Percentiles rank a stretch among this genome's conserved stretches.
Conservation (phyloP, 306 rosid genomes). For the Hippophae rhamnoides region DNA sequence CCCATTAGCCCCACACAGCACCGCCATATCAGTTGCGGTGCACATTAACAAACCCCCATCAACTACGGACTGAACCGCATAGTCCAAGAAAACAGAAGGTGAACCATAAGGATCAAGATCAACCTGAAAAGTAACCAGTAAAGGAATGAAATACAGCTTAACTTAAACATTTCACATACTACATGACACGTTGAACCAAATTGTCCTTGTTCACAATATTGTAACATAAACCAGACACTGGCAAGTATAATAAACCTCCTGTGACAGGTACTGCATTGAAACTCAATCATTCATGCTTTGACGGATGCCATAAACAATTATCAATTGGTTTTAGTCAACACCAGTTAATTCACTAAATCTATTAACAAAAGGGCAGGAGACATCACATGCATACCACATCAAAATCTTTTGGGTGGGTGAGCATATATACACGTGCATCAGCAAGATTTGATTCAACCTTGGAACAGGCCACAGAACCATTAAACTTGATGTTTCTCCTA, state of each 20-base stretch:
- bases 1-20: conserved; percentile 94
- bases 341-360: too few species aligned
- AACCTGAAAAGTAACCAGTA: conserved; percentile 44
- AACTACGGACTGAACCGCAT: conserved; percentile 88
- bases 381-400: conserved; percentile 62
- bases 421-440: conserved; percentile 95
- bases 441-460: conserved; percentile 93
- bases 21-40: conserved; percentile 98
- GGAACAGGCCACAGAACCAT: conserved; percentile 75
- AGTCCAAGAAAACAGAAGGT: conserved; percentile 91
- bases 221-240: background rate
- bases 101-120: conserved; percentile 99
- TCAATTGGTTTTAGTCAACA: too few species aligned
- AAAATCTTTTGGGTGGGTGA: conserved; percentile 83
- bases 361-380: conserved; percentile 2
- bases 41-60: conserved; percentile 99
- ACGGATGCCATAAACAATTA: background rate
- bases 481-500: conserved; percentile 88
- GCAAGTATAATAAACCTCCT: background rate
- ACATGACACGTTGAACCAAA: background rate
- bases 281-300: background rate
- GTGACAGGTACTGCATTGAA: too few species aligned
- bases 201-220: background rate
- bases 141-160: conserved; percentile 11
- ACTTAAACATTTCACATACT: background rate